Conservation (phyloP, 78 protist genomes). For the Guillardia theta region DNA sequence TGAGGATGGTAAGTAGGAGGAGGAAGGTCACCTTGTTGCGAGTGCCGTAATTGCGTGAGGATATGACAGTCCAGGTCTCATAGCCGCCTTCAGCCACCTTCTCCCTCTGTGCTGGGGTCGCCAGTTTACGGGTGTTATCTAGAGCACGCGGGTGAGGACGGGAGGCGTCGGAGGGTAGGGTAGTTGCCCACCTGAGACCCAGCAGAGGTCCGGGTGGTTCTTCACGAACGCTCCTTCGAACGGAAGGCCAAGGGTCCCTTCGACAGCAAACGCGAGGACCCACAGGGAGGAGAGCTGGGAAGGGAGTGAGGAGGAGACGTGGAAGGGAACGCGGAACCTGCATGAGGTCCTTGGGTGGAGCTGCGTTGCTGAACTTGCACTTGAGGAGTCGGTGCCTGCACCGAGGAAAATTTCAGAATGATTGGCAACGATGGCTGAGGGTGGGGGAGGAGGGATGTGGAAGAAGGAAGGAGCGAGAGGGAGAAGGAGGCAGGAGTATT, state of each 20-base stretch:
- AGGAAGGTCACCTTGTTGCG: neutral
- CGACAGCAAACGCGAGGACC: neutral
- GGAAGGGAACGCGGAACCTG: too few relatives aligned
- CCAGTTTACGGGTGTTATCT: neutral
- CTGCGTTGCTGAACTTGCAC: neutral
- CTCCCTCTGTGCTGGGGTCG: neutral
- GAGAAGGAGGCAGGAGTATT: neutral
- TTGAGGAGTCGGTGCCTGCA: constrained; percentile 11
- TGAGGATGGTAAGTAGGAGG: neutral
- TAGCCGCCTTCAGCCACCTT: neutral
- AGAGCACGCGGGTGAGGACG: neutral
- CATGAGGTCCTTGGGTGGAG: neutral
- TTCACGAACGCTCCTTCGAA: neutral
- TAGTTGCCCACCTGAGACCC: too few relatives aligned
- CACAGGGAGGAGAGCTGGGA: neutral
- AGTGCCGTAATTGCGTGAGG: neutral
- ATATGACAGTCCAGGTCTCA: neutral
- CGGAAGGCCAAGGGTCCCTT: neutral
- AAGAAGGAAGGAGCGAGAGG: neutral
- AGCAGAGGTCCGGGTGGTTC: constrained; percentile 7
- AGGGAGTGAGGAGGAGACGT: too few relatives aligned
- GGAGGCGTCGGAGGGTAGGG: neutral
- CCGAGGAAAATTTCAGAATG: too few relatives aligned
- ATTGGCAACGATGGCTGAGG: neutral
- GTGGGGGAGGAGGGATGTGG: neutral